phyloP scores from a whole-genome alignment of 495 filamentous ascomycete species.

The Xylaria intraflava region DNA sequence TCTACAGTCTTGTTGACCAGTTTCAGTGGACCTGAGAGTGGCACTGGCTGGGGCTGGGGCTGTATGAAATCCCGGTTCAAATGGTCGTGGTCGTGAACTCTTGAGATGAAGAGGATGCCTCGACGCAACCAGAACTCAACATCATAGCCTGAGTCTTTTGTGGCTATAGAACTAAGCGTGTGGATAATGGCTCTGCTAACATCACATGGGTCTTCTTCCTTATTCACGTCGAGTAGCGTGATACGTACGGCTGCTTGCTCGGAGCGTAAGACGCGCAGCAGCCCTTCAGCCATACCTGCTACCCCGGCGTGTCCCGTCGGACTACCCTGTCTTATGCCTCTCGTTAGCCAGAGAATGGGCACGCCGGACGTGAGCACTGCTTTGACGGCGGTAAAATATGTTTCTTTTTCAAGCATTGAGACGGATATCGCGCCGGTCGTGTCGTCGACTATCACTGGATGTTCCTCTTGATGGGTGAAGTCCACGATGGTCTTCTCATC shows the following conservation, averaged over 20 bases:
- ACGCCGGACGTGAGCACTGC: conserved; percentile 12
- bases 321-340: conserved; percentile 15
- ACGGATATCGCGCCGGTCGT: conserved; percentile 11
- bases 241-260: conserved; percentile 17
- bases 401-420: conserved; percentile 11
- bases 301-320: background rate
- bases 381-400: conserved; percentile 13
- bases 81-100: conserved; percentile 8
- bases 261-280: conserved; percentile 20
- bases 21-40: conserved; percentile 3
- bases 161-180: conserved; percentile 6
- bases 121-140: conserved; percentile 23
- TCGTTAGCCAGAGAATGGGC: conserved; percentile 18
- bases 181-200: conserved; percentile 7
- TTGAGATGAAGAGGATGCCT: conserved; percentile 12
- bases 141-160: conserved; percentile 17
- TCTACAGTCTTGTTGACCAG: conserved; percentile 6
- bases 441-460: conserved; percentile 15
- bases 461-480: conserved; percentile 1
- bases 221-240: conserved; percentile 16
- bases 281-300: conserved; percentile 16
- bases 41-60: conserved; percentile 1
- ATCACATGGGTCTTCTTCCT: conserved; percentile 1
- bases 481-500: conserved; percentile 4
- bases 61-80: background rate